Percentiles rank a stretch among this genome's conserved stretches.
Evolutionary conservation across 2,329 filamentous ascomycete genomes (phyloP).

Genomic region (Westerdykella sp.): DNA sequence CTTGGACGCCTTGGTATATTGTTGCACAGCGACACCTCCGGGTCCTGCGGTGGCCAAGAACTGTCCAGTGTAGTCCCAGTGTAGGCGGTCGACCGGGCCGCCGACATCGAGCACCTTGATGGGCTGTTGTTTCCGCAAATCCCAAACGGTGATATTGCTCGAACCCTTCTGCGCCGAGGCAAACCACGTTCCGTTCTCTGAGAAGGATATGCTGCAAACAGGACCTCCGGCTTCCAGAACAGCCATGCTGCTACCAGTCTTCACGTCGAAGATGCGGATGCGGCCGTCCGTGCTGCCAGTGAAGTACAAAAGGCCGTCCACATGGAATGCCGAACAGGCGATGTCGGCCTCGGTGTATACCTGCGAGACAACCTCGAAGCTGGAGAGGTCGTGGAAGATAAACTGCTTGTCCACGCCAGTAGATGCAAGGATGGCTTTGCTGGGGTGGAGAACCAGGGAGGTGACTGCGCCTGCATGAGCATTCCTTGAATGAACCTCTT

Average conservation of each 20-base stretch:
- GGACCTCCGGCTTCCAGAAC: slow-evolving; percentile 61
- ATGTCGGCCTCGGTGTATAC: slow-evolving; percentile 74
- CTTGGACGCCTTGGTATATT: slow-evolving; percentile 83
- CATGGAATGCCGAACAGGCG: slow-evolving; percentile 79
- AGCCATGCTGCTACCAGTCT: slow-evolving; percentile 68
- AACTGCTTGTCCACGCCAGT: slow-evolving; percentile 90
- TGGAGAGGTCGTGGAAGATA: slow-evolving; percentile 74
- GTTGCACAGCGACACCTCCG: slow-evolving; percentile 76
- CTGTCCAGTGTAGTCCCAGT: slow-evolving; percentile 94
- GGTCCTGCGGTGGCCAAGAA: slow-evolving; percentile 79
- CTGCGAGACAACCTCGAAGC: slow-evolving; percentile 64
- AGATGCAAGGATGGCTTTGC: slow-evolving; percentile 75
- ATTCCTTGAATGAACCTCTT: slow-evolving; percentile 62
- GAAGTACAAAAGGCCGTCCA: slow-evolving; percentile 90
- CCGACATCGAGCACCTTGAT: slow-evolving; percentile 84
- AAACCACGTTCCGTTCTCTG: slow-evolving; percentile 95
- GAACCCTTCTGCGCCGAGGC: slow-evolving; percentile 74
- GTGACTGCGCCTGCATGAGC: slow-evolving; percentile 79
- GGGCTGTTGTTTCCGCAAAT: slow-evolving; percentile 76
- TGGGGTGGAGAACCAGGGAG: slow-evolving; percentile 73
- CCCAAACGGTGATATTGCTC: slow-evolving; percentile 77
- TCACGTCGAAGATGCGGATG: slow-evolving; percentile 85
- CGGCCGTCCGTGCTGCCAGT: slow-evolving; percentile 73
- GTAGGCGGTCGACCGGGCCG: slow-evolving; percentile 65
- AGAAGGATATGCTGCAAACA: slow-evolving; percentile 74